Percentiles rank a stretch among this genome's conserved stretches.
Conservation (phyloP, 176 grass and related monocot genomes). For the Zea luxurians region DNA sequence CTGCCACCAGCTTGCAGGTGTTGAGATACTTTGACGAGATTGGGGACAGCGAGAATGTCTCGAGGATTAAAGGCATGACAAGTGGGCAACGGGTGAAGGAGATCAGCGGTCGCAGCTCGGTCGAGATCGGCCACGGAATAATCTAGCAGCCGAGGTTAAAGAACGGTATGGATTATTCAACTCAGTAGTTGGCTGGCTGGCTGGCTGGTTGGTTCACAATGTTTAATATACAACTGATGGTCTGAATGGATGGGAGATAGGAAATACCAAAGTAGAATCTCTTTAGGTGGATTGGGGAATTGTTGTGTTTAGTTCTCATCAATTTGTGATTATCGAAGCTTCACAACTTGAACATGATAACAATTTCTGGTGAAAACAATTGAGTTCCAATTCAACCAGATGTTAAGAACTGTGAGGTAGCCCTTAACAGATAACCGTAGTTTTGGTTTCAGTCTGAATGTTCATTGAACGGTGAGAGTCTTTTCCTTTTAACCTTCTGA, state of each 20-base stretch:
- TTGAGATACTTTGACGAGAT: slow-evolving; percentile 29
- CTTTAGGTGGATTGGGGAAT: not conserved
- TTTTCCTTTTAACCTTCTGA: not conserved
- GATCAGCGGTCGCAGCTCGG: slow-evolving; percentile 27
- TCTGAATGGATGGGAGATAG: too few species aligned
- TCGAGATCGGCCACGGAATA: slow-evolving; percentile 23
- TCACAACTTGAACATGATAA: slow-evolving; percentile 5
- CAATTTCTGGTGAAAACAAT: not conserved
- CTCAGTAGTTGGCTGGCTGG: not conserved
- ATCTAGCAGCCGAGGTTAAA: slow-evolving; percentile 16
- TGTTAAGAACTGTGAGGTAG: not conserved
- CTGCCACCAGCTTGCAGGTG: slow-evolving; percentile 41
- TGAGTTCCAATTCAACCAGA: not conserved
- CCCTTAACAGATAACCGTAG: not conserved
- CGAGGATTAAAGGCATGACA: slow-evolving; percentile 35
- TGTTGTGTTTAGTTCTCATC: not conserved
- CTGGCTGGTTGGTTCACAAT: not conserved
- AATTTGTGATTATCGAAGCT: not conserved
- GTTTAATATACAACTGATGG: not conserved
- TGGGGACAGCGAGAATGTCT: slow-evolving; percentile 25
- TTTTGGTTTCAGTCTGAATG: slow-evolving; percentile 2
- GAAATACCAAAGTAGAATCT: too few species aligned
- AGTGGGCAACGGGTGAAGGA: slow-evolving; percentile 19
- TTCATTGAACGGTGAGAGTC: not conserved
- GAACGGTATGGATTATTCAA: not conserved